Evolutionary conservation across 139 green algal species (phyloP), one percentile per base, ranked within the genome.

Genomic region (Haematococcus lacustris): DNA sequence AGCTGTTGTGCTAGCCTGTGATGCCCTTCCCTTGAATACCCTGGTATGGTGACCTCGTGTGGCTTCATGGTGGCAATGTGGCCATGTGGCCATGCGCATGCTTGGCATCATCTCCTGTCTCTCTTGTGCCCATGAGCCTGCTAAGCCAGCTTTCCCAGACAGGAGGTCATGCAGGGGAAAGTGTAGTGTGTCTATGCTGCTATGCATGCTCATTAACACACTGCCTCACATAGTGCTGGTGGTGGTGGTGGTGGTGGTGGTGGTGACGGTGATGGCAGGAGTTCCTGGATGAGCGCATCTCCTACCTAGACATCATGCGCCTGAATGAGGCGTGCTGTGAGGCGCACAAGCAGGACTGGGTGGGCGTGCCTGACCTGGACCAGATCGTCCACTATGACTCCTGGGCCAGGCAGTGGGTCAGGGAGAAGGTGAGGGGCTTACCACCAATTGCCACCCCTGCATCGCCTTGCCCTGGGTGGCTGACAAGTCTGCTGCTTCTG

Each of bases 381-480:
- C 88, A 97, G 40, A 99, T 99, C 74, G 87, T 98, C 30, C 86
- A 98, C 71, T 97, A 87, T 73, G 95, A 99, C 78, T 62, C 81
- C 38, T 98, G 94, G 95, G 95, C 95, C 13, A 80, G 95, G 3
- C 57, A 84, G 3, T 93, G 88, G 83, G 85, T 88, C 33, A 75
- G 74, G 71, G 78, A 87, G 65, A 40, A 69, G 7, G 83, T 88
- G 5, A n/a, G n/a, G n/a, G n/a, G n/a, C n/a, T n/a, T n/a, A n/a
- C n/a, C n/a, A n/a, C n/a, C n/a, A n/a, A n/a, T n/a, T n/a, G n/a
- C n/a, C n/a, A n/a, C n/a, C n/a, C n/a, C n/a, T n/a, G n/a, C n/a
- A n/a, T n/a, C n/a, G n/a, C n/a, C n/a, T n/a, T n/a, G n/a, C n/a
- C n/a, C n/a, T n/a, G n/a, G n/a, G n/a, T n/a, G n/a, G n/a, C n/a